Evolutionary conservation across 2,329 filamentous ascomycete species (phyloP).

Genomic region (Apiospora kogelbergensis): DNA sequence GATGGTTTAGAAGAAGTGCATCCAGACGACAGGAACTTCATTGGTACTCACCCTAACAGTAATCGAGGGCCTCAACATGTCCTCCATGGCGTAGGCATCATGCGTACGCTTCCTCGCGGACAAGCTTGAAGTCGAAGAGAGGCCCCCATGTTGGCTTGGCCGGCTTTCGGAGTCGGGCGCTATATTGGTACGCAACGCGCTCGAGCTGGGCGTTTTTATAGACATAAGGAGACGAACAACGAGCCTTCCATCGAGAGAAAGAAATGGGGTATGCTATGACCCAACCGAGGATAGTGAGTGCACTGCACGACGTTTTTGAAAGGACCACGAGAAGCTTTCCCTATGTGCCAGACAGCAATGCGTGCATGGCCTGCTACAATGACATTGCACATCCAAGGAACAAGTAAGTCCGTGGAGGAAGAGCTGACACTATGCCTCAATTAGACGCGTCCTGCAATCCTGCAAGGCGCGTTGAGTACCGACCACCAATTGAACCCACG

Average conservation of each 20-base stretch:
- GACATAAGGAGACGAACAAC: not conserved
- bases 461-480: not conserved
- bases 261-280: not conserved
- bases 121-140: conserved; percentile 18
- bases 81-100: conserved; percentile 44
- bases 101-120: conserved; percentile 36
- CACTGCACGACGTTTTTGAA: not conserved
- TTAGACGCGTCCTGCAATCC: not conserved
- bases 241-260: not conserved
- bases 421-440: not conserved
- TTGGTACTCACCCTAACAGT: conserved; percentile 47
- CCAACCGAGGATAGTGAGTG: not conserved
- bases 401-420: not conserved
- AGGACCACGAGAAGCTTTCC: not conserved
- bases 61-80: conserved; percentile 52
- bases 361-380: not conserved
- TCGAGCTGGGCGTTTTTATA: conserved; percentile 5
- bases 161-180: not conserved
- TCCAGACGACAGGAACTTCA: not conserved
- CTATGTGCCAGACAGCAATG: not conserved
- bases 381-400: not conserved
- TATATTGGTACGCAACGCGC: not conserved
- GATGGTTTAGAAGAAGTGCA: not conserved
- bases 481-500: not conserved
- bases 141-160: not conserved